Evolutionary conservation across 2,329 filamentous ascomycete species (phyloP), one percentile per base, ranked within the genome.

Genomic region (Achaetomium macrosporum): DNA sequence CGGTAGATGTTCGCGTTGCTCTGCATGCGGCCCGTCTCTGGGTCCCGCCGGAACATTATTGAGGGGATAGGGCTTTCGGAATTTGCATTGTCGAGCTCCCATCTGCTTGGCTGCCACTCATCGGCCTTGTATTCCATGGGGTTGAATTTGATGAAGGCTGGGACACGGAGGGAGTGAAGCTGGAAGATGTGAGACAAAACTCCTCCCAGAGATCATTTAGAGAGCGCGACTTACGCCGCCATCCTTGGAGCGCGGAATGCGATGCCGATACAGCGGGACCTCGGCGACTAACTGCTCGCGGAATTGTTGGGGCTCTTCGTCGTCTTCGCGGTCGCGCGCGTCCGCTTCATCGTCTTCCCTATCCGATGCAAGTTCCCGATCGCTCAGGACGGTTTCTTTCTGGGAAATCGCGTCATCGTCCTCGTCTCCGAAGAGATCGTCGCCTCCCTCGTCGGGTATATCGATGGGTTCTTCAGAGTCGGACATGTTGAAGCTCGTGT

Each of bases 1-100:
- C 81, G 80, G 64, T 88, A 81, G 30, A 92, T 72, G 57, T 84
- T 79, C 2, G 88, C 81, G 65, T 92, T 92, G 64, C 87, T 90
- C 65, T 87, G 81, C 12, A 90, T 74, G 56, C 82, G 73, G 45
- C 79, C 77, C 1, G 82, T 85, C n/a, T 76, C 76, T 10, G 82
- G 75, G 53, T 88, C 83, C 63, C 78, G 81, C 50, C 85, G 82
- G 70, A 84, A 88, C 56, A 87, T 83, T 44, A 88, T 76, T 1
- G 85, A 84, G 36, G 82, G 81, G 63, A 83, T 78, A 31, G 86
- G 71, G 69, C 81, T 66, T 61, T 81, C 66, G 69, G 83, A 61
- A 42, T 68, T 70, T 45, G 75, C 74, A 57, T 83, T 81, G 47
- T 73, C 70, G 30, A 79, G 66, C 55, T 83, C 79, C 65, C 75